A percentile compares a stretch with the other conserved stretches of the same genome.
Conservation (phyloP, 176 grass and related monocot species). For the Carex scoparia region DNA sequence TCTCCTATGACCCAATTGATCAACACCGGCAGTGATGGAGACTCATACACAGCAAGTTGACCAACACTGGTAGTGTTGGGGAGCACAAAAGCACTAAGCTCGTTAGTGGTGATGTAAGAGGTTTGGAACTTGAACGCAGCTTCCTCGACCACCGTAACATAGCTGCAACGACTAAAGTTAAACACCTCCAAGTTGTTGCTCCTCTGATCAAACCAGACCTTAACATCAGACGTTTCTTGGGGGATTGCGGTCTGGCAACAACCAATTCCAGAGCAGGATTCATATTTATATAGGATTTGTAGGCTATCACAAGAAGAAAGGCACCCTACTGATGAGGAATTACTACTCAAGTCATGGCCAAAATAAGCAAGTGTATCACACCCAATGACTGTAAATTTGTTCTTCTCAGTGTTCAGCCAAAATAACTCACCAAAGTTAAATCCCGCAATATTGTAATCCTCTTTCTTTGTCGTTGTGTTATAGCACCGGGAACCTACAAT, state of each 20-base stretch:
- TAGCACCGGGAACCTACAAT: neutral
- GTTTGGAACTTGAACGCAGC: neutral
- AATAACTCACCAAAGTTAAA: neutral
- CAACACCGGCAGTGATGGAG: too few relatives aligned
- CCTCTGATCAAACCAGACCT: neutral
- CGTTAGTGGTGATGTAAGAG: neutral
- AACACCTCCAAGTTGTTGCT: neutral
- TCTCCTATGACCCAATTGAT: too few relatives aligned
- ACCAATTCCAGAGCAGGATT: conserved; percentile 14
- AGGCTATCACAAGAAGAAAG: neutral
- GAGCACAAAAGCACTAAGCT: too few relatives aligned
- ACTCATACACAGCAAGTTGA: neutral
- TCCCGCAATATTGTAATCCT: neutral
- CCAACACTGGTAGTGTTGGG: too few relatives aligned
- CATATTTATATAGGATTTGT: neutral
- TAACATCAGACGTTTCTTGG: too few relatives aligned
- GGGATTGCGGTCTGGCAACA: conserved; percentile 15
- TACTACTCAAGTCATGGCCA: too few relatives aligned
- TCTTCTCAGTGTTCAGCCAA: neutral
- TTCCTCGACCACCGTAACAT: conserved; percentile 14
- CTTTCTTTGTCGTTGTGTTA: neutral
- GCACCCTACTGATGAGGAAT: neutral
- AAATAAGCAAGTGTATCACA: neutral
- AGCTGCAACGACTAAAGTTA: conserved; percentile 17
- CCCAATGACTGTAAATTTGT: neutral